A percentile compares a stretch with the other conserved stretches of the same genome.
phyloP scores from a whole-genome alignment of 2,329 filamentous ascomycete genomes.

The Aspergillus unguis region DNA sequence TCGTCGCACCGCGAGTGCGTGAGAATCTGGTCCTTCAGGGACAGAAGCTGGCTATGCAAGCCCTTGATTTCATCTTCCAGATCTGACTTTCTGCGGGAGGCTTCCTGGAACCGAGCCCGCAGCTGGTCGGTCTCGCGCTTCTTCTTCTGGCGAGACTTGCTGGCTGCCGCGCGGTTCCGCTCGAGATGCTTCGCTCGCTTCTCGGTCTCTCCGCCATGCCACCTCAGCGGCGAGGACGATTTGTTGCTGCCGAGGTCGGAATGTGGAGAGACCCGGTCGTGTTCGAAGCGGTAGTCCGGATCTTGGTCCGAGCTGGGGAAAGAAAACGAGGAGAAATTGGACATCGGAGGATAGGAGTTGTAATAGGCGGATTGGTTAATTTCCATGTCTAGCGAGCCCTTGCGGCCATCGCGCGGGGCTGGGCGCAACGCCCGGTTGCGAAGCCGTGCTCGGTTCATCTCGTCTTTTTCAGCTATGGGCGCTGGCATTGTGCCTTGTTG shows the following conservation, averaged over 20 bases:
- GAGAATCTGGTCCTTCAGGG: constrained; percentile 40
- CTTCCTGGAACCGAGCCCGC: constrained; percentile 40
- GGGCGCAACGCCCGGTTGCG: constrained; percentile 1
- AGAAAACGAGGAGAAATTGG: neutral
- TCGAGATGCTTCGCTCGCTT: constrained; percentile 55
- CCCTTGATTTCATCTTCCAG: constrained; percentile 34
- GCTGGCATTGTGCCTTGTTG: neutral
- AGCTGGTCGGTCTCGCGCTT: constrained; percentile 56
- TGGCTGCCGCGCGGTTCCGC: constrained; percentile 58
- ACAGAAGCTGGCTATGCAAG: constrained; percentile 37
- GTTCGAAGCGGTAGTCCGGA: neutral
- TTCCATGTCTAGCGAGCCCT: neutral
- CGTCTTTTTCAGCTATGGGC: neutral
- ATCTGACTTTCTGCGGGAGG: constrained; percentile 32
- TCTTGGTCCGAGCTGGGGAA: neutral
- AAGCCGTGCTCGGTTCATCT: neutral
- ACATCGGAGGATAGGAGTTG: neutral
- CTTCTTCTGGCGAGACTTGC: constrained; percentile 61
- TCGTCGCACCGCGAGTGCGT: constrained; percentile 40
- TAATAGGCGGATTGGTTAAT: neutral
- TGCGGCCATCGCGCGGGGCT: neutral
- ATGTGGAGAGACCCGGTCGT: neutral
- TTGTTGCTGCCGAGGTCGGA: constrained; percentile 3
- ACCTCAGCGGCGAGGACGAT: neutral
- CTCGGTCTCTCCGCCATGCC: neutral